Base-by-base conservation (phyloP, 2,329 filamentous ascomycete genomes). In the Penicillium sp. region DNA sequence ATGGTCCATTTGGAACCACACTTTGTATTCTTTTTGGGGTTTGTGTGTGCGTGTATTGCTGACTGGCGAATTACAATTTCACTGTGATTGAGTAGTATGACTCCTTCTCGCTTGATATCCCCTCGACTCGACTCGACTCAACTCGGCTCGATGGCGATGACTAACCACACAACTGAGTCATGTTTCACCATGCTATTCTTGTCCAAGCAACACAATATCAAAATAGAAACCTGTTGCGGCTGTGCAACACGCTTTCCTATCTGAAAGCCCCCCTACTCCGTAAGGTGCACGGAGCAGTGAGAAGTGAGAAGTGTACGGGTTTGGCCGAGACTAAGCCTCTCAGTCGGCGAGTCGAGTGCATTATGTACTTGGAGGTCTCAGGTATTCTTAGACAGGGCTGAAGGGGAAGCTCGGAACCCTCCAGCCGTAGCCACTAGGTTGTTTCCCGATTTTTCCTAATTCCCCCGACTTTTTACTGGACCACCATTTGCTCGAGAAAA, bases 371-470 rank as follows among this genome's bases (percentile, higher is more conserved):
- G 48, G 48, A 60, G 49, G 39, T 52, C 49, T 52, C 43, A 60
- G 58, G 46, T 24, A 36, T 36, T 51, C 43, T 36, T 51, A 29
- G 43, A 58, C 59, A 63, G 61, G 62, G 62, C 61, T 65, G 62
- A 65, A 54, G 54, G 37, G 37, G 37, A 42, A 16, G 14, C 62
- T 55, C 59, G 51, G 55, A 51, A 51, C 56, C 58, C 56, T 62
- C 24, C 24, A 28, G 5, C 24, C 24, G 24, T 58, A 51, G 37
- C 50, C 50, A 49, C 29, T 52, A 52, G 34, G 16, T 54, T 23
- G 16, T 24, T 29, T 19, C 36, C 52, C 29, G 56, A 64, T 69
- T 63, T 13, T 21, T 16, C 69, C 69, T 72, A 67, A 70, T 67
- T 60, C 58, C 63, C 62, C 69, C 69, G 69, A 70, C 40, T 58